phyloP scores from a whole-genome alignment of 306 rosid species.

The Cucurbita maxima region DNA sequence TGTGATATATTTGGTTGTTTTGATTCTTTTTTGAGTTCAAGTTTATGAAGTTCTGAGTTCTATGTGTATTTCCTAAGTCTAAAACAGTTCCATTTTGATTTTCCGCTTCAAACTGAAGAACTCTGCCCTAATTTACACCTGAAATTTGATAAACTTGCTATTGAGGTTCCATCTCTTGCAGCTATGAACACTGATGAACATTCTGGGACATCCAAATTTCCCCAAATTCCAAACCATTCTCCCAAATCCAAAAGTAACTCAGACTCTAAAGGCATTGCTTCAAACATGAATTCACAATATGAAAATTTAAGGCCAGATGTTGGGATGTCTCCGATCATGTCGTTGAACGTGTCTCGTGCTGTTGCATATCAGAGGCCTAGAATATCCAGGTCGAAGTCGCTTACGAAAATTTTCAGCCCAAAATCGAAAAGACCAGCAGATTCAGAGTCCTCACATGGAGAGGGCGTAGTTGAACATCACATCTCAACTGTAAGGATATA shows the following conservation, averaged over 20 bases:
- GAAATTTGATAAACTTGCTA: slow-evolving; percentile 24
- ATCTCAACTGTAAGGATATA: slow-evolving; percentile 24
- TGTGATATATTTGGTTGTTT: not conserved
- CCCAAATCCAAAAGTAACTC: slow-evolving; percentile 35
- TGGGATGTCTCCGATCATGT: slow-evolving; percentile 43
- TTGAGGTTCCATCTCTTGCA: slow-evolving; percentile 28
- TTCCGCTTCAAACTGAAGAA: slow-evolving; percentile 32
- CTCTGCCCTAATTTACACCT: slow-evolving; percentile 15
- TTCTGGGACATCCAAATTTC: slow-evolving; percentile 35
- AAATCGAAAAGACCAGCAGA: slow-evolving; percentile 35
- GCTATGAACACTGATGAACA: slow-evolving; percentile 31
- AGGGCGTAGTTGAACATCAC: slow-evolving; percentile 13
- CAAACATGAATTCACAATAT: slow-evolving; percentile 43
- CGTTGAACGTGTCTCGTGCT: slow-evolving; percentile 26
- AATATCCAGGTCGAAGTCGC: slow-evolving; percentile 47
- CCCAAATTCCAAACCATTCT: slow-evolving; percentile 35
- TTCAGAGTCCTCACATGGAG: slow-evolving; percentile 43
- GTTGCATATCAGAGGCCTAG: slow-evolving; percentile 26
- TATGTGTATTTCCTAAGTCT: not conserved
- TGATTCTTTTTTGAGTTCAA: not conserved
- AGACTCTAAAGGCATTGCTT: slow-evolving; percentile 30
- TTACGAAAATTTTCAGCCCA: slow-evolving; percentile 26
- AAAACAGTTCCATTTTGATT: not conserved
- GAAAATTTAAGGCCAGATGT: slow-evolving; percentile 30
- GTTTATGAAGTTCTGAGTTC: not conserved